Base-by-base conservation (phyloP, 495 filamentous ascomycete species). In the Penicillium paxilli region DNA sequence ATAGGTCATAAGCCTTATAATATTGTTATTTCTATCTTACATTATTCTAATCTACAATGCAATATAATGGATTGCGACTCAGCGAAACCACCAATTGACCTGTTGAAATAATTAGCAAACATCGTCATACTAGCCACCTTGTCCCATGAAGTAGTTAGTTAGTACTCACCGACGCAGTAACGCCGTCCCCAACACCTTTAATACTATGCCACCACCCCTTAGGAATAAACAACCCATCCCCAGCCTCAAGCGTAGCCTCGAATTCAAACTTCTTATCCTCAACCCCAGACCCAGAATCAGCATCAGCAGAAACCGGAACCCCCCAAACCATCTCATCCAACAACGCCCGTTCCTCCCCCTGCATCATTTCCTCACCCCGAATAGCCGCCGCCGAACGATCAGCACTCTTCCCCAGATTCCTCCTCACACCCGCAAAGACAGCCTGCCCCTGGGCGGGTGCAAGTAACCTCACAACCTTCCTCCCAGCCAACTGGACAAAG, bases 161-260 rank as follows among this genome's bases (percentile, higher is more conserved):
- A n/a, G 35, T 11, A 76, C 82, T 74, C 65, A 89, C 87, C 56
- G 87, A 90, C 45, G 72, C 87, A 42, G 77, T 88, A 26, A 87
- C 79, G 12, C 83, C 80, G 19, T 76, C 58, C 12, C 86, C 88
- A 47, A 83, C 60, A 19, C 92, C 90, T 62, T 83, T 87, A 46
- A 98, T 84, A 64, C 89, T 91, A 80, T 98, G 94, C 94, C 94
- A 98, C 91, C 92, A 98, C 11, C 90, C 91, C 54, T 82, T 84
- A 0, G 93, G 94, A 50, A 98, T 92, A 65, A 93, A 97, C 38
- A 98, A 52, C 0, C 78, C 84, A 76, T 97, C 92, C 0, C 88
- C 86, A 12, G 78, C 71, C 2, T 69, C 65, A 26, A 96, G 59
- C n/a, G 60, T 51, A 10, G 79, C 86, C 58, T 94, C 85, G 55